Evolutionary conservation across 2,329 filamentous ascomycete species (phyloP), one percentile per base, ranked within the genome.

Genomic region (Ophiosphaerella korrae): DNA sequence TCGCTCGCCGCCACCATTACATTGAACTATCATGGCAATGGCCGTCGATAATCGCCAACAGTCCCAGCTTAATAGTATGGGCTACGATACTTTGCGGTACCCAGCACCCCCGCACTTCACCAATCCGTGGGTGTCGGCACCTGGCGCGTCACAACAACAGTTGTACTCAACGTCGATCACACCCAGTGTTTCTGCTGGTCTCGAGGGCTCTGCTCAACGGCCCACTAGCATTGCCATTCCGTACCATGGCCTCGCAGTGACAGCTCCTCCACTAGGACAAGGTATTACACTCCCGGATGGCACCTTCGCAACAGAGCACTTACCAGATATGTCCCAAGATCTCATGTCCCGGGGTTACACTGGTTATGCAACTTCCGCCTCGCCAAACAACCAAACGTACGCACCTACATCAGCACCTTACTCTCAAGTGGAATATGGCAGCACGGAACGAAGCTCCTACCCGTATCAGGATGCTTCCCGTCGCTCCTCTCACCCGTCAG

Each of bases 11-110:
- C 55, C 48, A 45, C 52, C 42, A 37, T 55, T 46, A 35, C 56
- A 44, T 42, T 53, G 50, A 37, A 48, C 53, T 65, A 64, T 58
- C 61, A 96, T 96, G 92, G 94, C 91, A 79, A 96, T 96, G 91
- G 90, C 92, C 76, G 85, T 96, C 80, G 91, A 96, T 79, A 86
- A 86, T 70, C 89, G 92, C 75, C 91, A 93, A 78, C 90, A 80
- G 63, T 62, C 71, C 59, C 75, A 75, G 86, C 78, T 89, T 84
- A 84, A 83, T 73, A 77, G 69, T 55, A 82, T 96, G 79, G 86
- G 85, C 75, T 94, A 93, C 80, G 90, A 93, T 74, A 82, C 85
- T 74, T 86, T 92, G 82, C 86, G 89, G 64, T 91, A 90, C 76
- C 76, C 79, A 52, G 74, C 76, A 62, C 61, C 62, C 58, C 85